Conservation (phyloP, 192 early-diverging fungal species). For the Backusella tarrabulga region DNA sequence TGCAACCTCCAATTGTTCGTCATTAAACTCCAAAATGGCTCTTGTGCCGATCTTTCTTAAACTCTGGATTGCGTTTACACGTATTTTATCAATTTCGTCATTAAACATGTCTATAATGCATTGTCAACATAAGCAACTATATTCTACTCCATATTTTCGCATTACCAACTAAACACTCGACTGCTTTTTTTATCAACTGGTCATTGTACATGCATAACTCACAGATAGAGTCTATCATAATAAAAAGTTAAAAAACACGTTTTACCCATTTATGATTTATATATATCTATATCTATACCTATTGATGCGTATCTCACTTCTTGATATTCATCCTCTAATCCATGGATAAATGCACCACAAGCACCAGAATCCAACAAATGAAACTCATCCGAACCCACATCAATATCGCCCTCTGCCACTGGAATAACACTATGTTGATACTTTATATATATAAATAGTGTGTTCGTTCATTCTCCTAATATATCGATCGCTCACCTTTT, state of each 20-base stretch:
- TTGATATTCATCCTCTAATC: conserved; percentile 93
- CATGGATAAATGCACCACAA: conserved; percentile 94
- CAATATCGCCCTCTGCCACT: conserved; percentile 60
- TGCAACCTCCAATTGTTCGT: conserved; percentile 73
- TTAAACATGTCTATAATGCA: conserved; percentile 86
- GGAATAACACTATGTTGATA: not conserved
- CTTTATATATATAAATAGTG: not conserved
- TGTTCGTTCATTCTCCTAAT: not conserved
- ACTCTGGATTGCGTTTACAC: conserved; percentile 76
- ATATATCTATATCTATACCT: conserved; percentile 42
- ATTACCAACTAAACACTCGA: conserved; percentile 80
- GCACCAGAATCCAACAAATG: conserved; percentile 76
- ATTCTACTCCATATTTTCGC: not conserved
- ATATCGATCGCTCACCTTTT: conserved; percentile 11
- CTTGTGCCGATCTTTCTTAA: conserved; percentile 68
- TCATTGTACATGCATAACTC: conserved; percentile 70
- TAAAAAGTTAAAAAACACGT: not conserved
- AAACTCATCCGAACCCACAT: conserved; percentile 67
- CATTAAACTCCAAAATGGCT: conserved; percentile 55
- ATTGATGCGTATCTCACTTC: conserved; percentile 86
- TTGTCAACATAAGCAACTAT: not conserved
- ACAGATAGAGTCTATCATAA: conserved; percentile 68
- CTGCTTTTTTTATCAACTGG: conserved; percentile 68
- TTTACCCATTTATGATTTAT: too few species aligned
- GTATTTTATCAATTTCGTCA: conserved; percentile 87